Percentiles rank a stretch among this genome's conserved stretches.
These are phyloP conservation scores for Fusarium begoniae DNA, from an alignment of 2,329 filamentous ascomycete species.

Conservation along the genomic window DNA sequence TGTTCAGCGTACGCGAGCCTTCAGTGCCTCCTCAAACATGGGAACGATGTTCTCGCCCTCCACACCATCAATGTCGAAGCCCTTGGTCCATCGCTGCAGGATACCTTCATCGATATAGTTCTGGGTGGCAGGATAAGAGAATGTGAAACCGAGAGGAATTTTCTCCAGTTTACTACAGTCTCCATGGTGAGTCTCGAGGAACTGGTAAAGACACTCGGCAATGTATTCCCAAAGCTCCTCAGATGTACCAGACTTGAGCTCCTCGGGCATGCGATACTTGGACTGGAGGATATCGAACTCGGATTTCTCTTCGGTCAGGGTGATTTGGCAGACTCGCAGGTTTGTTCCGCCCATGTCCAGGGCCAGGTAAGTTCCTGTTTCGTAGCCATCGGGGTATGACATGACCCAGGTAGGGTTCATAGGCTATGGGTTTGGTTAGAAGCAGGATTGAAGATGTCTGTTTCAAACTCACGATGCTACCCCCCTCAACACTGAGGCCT, in stretches of 20 bases:
- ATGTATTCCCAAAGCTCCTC: slow-evolving; percentile 96
- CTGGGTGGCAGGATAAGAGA: slow-evolving; percentile 94
- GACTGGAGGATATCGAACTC: slow-evolving; percentile 96
- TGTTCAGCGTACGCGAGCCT: slow-evolving; percentile 56
- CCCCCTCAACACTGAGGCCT: slow-evolving; percentile 87
- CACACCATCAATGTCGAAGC: slow-evolving; percentile 91
- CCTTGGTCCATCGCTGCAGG: slow-evolving; percentile 96
- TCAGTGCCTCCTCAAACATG: slow-evolving; percentile 82
- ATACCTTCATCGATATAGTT: slow-evolving; percentile 93
- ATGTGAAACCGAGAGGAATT: slow-evolving; percentile 90
- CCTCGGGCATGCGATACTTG: slow-evolving; percentile 94
- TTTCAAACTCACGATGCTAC: slow-evolving; percentile 81
- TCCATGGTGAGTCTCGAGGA: slow-evolving; percentile 85
- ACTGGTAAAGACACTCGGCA: slow-evolving; percentile 90
- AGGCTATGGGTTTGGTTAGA: slow-evolving; percentile 65
- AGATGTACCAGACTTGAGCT: slow-evolving; percentile 84
- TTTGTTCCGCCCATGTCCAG: slow-evolving; percentile 98
- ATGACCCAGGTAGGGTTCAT: slow-evolving; percentile 99
- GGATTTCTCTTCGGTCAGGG: slow-evolving; percentile 84
- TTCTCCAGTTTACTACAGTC: slow-evolving; percentile 68
- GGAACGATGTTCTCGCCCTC: slow-evolving; percentile 92
- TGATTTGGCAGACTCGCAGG: slow-evolving; percentile 92
- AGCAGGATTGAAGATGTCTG: background rate
- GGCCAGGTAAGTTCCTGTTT: slow-evolving; percentile 87
- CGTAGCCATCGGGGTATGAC: slow-evolving; percentile 84